Base-by-base conservation (phyloP, 352 stramenopile genomes). In the Blastocystis hominis region DNA sequence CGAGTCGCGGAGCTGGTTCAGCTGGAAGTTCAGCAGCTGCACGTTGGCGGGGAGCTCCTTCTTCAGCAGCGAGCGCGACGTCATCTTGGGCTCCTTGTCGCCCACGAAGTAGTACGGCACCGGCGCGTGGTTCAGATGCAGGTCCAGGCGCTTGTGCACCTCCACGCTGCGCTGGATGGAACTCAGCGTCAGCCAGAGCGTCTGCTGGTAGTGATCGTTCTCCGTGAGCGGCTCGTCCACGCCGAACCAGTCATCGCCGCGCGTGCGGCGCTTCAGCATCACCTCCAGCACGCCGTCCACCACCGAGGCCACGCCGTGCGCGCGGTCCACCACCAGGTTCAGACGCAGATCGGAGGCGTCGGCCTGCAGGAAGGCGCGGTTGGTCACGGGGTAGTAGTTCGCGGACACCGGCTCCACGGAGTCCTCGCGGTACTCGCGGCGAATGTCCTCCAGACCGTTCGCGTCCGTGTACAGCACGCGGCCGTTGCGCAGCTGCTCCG, bases 381-480 rank as follows among this genome's bases (percentile, higher is more conserved):
- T 93, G 72, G 94, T 98, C n/a, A 98, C 94, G 0, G 96, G 96
- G 88, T 97, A 98, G 91, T 97, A 99, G 90, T 98, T 99, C 54
- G 94, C 95, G 13, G 95, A 92, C 56, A 98, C 92, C 62, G 93
- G 93, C 90, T 78, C 94, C 90, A 30, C 44, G 40, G 36, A 42
- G 46, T 81, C 75, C 40, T 81, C 46, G 68, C 89, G 84, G 44
- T 86, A 88, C 47, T 77, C 61, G 53, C 89, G 88, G 10, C 47
- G 24, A 30, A 88, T 56, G 47, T 90, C 88, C 44, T 90, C 89
- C 53, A 89, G 78, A 47, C 89, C 89, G 66, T 90, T 90, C 7
- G 66, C 81, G 44, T 90, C 89, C 0, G 89, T 90, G 44, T 88
- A 89, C 34, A 90, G 88, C 59, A 76, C 68, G 40, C 69, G 66